A percentile compares a stretch with the other conserved stretches of the same genome.
Evolutionary conservation across 2,329 filamentous ascomycete species (phyloP).

Genomic region (Penicillium hordei): DNA sequence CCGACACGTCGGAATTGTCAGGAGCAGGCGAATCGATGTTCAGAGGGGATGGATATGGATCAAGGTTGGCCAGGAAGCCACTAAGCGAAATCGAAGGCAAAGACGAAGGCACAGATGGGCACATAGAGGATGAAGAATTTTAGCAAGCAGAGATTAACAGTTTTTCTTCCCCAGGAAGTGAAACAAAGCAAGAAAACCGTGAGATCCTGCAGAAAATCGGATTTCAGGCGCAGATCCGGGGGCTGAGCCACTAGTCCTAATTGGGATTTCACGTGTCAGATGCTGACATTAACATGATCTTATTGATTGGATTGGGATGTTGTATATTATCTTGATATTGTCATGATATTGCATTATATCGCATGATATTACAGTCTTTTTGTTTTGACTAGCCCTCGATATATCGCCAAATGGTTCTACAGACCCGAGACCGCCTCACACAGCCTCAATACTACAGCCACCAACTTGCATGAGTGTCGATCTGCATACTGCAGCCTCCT

Average conservation of each 20-base stretch:
- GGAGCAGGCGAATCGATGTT: constrained; percentile 18
- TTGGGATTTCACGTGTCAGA: constrained; percentile 23
- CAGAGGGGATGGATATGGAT: constrained; percentile 17
- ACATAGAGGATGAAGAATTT: constrained; percentile 36
- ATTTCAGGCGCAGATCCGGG: constrained; percentile 27
- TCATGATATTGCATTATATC: not conserved
- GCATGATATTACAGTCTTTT: not conserved
- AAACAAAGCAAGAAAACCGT: constrained; percentile 6
- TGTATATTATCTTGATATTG: not conserved
- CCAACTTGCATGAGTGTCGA: not conserved
- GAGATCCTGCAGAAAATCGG: constrained; percentile 18
- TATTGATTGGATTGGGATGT: constrained; percentile 4
- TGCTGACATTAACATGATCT: constrained; percentile 9
- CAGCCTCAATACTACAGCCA: not conserved
- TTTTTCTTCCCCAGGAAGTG: constrained; percentile 12
- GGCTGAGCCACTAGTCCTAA: constrained; percentile 18
- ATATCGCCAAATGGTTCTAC: not conserved
- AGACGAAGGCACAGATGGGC: constrained; percentile 31
- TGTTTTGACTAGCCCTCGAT: not conserved
- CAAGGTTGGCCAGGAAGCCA: constrained; percentile 29
- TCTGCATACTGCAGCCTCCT: constrained; percentile 2
- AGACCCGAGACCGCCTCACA: not conserved
- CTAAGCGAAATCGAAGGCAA: constrained; percentile 30
- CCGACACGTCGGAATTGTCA: constrained; percentile 14
- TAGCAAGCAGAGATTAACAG: not conserved